Evolutionary conservation across 2,329 filamentous ascomycete genomes (phyloP).

Genomic region (Exophiala sideris): DNA sequence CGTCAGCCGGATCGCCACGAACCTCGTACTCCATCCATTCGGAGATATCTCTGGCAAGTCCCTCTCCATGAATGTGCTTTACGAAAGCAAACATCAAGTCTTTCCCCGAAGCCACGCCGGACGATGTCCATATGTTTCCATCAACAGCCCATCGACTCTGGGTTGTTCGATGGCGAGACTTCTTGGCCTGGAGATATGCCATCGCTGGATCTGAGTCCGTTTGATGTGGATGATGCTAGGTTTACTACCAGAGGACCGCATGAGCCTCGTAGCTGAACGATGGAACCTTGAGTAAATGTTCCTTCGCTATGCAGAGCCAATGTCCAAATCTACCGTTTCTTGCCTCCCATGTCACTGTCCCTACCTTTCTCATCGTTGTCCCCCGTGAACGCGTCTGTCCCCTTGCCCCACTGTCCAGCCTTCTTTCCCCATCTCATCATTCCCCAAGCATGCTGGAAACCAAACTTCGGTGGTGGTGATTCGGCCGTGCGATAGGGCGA

Average conservation of each 20-base stretch:
- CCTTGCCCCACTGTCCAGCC: slow-evolving; percentile 52
- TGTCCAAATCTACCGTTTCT: neutral
- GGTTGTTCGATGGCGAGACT: too few species aligned
- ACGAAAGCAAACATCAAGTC: slow-evolving; percentile 59
- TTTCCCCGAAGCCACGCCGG: slow-evolving; percentile 60
- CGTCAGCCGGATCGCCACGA: slow-evolving; percentile 47
- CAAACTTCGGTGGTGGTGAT: slow-evolving; percentile 51
- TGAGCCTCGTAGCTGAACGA: too few species aligned
- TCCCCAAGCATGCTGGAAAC: slow-evolving; percentile 54
- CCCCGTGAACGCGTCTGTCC: slow-evolving; percentile 36
- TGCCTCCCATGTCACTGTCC: slow-evolving; percentile 2
- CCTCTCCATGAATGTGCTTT: slow-evolving; percentile 51
- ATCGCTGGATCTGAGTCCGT: too few species aligned
- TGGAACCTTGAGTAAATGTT: too few species aligned
- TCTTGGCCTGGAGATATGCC: too few species aligned
- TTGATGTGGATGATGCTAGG: too few species aligned
- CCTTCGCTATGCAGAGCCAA: too few species aligned
- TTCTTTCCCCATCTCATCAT: slow-evolving; percentile 53
- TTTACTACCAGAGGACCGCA: too few species aligned
- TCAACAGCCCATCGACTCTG: slow-evolving; percentile 57
- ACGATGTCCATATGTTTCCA: slow-evolving; percentile 64
- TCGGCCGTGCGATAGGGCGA: slow-evolving; percentile 45
- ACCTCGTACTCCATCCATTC: slow-evolving; percentile 56
- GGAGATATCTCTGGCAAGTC: slow-evolving; percentile 48
- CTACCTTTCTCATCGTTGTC: slow-evolving; percentile 27